A percentile compares a stretch with the other conserved stretches of the same genome.
These are phyloP conservation scores for Ophiostoma pallidulum DNA, from an alignment of 2,329 filamentous ascomycete species.

Conservation along the genomic window DNA sequence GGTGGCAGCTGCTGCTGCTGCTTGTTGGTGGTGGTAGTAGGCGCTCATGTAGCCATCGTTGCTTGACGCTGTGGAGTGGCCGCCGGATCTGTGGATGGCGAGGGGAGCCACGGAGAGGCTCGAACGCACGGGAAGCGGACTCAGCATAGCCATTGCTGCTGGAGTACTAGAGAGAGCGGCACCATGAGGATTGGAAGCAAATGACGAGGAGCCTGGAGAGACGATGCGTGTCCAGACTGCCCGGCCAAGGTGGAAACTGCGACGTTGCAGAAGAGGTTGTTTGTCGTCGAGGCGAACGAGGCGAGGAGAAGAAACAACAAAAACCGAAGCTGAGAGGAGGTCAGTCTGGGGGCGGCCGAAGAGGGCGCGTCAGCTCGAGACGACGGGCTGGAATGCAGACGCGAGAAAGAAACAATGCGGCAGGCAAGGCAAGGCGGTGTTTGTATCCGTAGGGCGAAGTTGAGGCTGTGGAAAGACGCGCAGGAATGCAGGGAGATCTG, in stretches of 20 bases:
- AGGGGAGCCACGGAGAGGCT: slow-evolving; percentile 55
- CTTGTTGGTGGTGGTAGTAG: slow-evolving; percentile 46
- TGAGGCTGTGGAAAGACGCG: not conserved
- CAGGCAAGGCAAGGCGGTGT: not conserved
- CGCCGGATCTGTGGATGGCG: slow-evolving; percentile 39
- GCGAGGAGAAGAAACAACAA: not conserved
- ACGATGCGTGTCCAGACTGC: not conserved
- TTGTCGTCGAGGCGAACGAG: not conserved
- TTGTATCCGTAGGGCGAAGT: not conserved
- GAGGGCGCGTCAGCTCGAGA: slow-evolving; percentile 5
- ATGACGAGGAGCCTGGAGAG: not conserved
- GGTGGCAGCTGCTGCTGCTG: slow-evolving; percentile 70
- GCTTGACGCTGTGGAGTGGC: slow-evolving; percentile 17
- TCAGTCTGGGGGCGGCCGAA: not conserved
- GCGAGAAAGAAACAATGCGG: not conserved
- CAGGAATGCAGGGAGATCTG: slow-evolving; percentile 1
- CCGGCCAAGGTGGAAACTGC: too few relatives aligned
- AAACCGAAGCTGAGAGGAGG: not conserved
- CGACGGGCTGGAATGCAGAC: slow-evolving; percentile 8
- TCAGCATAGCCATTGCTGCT: slow-evolving; percentile 39
- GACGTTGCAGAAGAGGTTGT: too few relatives aligned
- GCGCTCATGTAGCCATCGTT: slow-evolving; percentile 28
- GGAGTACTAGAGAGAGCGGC: slow-evolving; percentile 2
- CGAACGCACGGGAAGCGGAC: slow-evolving; percentile 40
- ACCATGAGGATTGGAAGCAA: slow-evolving; percentile 14